phyloP scores from a whole-genome alignment of 257 asterid species.

The Misopates orontium region DNA sequence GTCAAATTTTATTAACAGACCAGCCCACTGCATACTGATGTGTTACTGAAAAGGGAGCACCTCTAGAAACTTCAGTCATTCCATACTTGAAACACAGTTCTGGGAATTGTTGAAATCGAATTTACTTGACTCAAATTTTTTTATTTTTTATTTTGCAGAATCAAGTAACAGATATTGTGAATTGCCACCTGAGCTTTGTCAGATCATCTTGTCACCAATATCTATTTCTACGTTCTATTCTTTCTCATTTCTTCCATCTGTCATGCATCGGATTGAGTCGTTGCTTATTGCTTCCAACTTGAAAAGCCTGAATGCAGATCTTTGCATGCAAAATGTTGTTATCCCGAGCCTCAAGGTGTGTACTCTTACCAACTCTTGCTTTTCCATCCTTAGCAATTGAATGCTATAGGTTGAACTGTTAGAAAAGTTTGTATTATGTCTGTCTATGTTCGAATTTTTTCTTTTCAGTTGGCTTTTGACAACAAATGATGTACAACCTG shows the following conservation, averaged over 20 bases:
- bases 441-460: no score
- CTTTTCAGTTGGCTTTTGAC: no score
- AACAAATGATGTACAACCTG: no score
- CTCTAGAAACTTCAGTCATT: no score
- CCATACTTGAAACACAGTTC: background rate
- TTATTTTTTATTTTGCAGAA: conserved; percentile 39
- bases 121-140: conserved; percentile 1
- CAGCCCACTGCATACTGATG: no score
- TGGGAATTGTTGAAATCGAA: background rate
- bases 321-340: conserved; percentile 41
- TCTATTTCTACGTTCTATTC: conserved; percentile 55
- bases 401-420: no score
- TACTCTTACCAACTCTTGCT: conserved; percentile 7
- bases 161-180: conserved; percentile 45
- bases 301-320: conserved; percentile 48
- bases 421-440: no score
- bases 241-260: conserved; percentile 62
- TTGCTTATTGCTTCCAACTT: conserved; percentile 65
- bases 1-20: no score
- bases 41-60: no score
- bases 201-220: conserved; percentile 63
- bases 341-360: conserved; percentile 58
- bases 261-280: conserved; percentile 83
- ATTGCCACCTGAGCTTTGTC: conserved; percentile 84
- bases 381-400: no score